Evolutionary conservation across 371 early-diverging fungal species (phyloP).

Genomic region (Circinella umbellata): DNA sequence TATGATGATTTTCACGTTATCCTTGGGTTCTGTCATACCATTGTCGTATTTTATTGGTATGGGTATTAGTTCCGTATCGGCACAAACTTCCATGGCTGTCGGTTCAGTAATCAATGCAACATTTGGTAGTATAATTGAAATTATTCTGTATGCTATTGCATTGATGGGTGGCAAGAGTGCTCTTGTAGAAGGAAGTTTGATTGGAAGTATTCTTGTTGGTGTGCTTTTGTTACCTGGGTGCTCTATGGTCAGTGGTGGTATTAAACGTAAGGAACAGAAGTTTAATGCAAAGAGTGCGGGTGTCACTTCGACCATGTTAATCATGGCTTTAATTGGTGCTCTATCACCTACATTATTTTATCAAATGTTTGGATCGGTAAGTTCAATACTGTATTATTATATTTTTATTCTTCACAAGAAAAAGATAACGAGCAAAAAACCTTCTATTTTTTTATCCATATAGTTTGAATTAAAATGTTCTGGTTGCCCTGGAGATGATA

Average conservation of each 20-base stretch:
- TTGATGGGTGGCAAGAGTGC: conserved; percentile 85
- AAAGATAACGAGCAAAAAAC: too few species aligned
- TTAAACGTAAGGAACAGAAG: conserved; percentile 88
- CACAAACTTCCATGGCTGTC: conserved; percentile 90
- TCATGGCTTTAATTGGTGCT: conserved; percentile 91
- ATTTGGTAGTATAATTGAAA: conserved; percentile 95
- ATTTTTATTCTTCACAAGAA: not conserved
- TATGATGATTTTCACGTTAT: conserved; percentile 73
- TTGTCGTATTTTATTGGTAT: conserved; percentile 96
- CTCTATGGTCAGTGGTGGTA: conserved; percentile 93
- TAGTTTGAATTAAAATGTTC: conserved; percentile 67
- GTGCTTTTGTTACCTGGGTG: conserved; percentile 91
- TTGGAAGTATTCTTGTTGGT: conserved; percentile 91
- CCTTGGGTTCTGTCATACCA: conserved; percentile 88
- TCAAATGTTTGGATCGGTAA: conserved; percentile 84
- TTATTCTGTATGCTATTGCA: conserved; percentile 90
- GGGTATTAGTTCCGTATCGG: conserved; percentile 94
- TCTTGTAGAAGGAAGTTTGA: conserved; percentile 91
- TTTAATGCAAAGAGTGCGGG: conserved; percentile 96
- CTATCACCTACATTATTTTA: conserved; percentile 96
- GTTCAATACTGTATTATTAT: conserved; percentile 3
- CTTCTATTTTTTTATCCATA: not conserved
- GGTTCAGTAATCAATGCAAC: conserved; percentile 98
- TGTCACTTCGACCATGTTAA: conserved; percentile 94
- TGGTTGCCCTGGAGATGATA: conserved; percentile 45